Conservation (phyloP, 257 asterid genomes). For the Solanum pennellii region DNA sequence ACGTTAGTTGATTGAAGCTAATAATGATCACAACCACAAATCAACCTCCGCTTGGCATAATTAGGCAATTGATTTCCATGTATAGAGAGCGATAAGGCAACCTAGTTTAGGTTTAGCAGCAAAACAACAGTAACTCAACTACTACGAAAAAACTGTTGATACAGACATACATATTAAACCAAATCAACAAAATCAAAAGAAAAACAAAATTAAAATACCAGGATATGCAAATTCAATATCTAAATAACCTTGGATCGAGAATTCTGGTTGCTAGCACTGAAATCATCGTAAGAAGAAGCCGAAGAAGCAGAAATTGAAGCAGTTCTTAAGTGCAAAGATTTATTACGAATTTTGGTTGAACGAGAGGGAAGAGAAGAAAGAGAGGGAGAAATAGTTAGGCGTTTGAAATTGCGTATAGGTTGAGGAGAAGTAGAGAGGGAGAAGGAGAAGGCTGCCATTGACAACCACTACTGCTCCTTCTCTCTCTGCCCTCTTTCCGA, state of each 20-base stretch:
- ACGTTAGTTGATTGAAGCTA: background rate
- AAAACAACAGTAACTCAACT: background rate
- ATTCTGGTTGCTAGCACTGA: conserved; percentile 18
- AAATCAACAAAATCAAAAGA: background rate
- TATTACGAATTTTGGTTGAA: background rate
- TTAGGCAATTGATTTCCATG: background rate
- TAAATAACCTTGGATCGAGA: conserved; percentile 41
- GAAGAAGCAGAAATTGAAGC: conserved; percentile 31
- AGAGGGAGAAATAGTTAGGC: background rate
- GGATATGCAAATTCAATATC: background rate
- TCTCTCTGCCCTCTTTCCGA: conserved; percentile 16
- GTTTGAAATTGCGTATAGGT: conserved; percentile 4
- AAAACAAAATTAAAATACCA: background rate
- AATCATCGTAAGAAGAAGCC: conserved; percentile 25
- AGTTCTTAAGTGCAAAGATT: conserved; percentile 11
- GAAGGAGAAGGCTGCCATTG: conserved; percentile 67
- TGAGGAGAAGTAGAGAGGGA: conserved; percentile 25
- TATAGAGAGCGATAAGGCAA: background rate
- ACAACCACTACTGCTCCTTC: conserved; percentile 31
- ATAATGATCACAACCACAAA: background rate
- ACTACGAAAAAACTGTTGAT: background rate
- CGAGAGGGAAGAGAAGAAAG: conserved; percentile 6
- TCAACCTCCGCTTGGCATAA: background rate
- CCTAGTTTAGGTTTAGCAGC: background rate
- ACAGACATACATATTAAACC: background rate